A percentile compares a stretch with the other conserved stretches of the same genome.
Conservation (phyloP, 2,329 filamentous ascomycete genomes). For the Esteya vermicola region DNA sequence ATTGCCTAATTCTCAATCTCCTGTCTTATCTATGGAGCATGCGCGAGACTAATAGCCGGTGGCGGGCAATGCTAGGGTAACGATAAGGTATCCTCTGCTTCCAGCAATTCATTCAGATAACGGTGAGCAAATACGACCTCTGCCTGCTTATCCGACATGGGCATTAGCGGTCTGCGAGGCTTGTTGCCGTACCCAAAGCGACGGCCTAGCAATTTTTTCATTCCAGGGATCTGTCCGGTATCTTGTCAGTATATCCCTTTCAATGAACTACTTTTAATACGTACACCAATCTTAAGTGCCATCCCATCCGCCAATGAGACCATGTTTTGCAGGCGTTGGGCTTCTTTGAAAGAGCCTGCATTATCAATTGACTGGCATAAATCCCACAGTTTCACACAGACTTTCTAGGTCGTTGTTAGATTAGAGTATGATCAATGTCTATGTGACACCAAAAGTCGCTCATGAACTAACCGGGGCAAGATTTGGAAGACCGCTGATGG, state of each 20-base stretch:
- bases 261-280: background rate
- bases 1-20: too few species aligned
- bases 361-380: background rate
- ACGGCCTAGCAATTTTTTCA: slow-evolving; percentile 11
- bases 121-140: slow-evolving; percentile 3
- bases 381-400: background rate
- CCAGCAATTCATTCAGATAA: slow-evolving; percentile 5
- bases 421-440: too few species aligned
- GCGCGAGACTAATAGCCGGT: too few species aligned
- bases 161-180: slow-evolving; percentile 11
- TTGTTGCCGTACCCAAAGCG: slow-evolving; percentile 10
- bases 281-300: slow-evolving; percentile 10
- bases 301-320: slow-evolving; percentile 11
- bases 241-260: too few species aligned
- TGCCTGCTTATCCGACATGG: slow-evolving; percentile 9
- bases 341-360: slow-evolving; percentile 4
- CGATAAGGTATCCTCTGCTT: slow-evolving; percentile 1
- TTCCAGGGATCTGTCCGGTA: slow-evolving; percentile 10
- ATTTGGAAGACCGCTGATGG: slow-evolving; percentile 8
- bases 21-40: too few species aligned
- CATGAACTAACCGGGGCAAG: slow-evolving; percentile 8
- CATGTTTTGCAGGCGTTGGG: slow-evolving; percentile 10
- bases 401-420: too few species aligned
- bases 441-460: too few species aligned
- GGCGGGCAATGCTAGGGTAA: background rate